phyloP scores from a whole-genome alignment of 2,329 filamentous ascomycete species.

The Alternaria incomplexa region DNA sequence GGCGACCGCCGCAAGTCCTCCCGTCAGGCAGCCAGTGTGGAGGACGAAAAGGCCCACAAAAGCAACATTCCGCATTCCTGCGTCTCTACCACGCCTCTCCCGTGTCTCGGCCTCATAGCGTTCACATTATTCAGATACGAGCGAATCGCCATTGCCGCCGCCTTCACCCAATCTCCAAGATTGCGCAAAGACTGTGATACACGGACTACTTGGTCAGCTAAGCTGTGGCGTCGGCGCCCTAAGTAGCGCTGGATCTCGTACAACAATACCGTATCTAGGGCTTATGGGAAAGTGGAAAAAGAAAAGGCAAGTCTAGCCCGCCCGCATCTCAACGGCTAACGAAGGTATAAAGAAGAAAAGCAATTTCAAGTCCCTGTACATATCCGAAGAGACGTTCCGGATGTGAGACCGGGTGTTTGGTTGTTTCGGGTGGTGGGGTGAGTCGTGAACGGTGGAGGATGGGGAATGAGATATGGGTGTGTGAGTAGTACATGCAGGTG shows the following conservation, averaged over 20 bases:
- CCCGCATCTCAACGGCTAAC: background rate
- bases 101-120: background rate
- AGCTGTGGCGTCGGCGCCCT: background rate
- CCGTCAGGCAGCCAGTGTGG: background rate
- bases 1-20: background rate
- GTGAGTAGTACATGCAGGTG: background rate
- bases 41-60: background rate
- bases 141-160: background rate
- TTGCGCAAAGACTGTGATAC: background rate
- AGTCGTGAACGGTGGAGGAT: background rate
- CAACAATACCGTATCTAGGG: background rate
- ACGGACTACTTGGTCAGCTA: background rate
- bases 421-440: background rate
- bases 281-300: background rate
- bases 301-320: background rate
- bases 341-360: background rate
- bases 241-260: background rate
- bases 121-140: background rate
- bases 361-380: background rate
- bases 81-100: background rate
- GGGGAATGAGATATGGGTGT: background rate
- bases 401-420: background rate
- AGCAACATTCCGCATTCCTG: background rate
- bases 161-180: background rate
- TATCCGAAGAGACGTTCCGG: background rate